Evolutionary conservation across 805 yeast genomes (phyloP).

Genomic region (Metschnikowia dekortorum): DNA sequence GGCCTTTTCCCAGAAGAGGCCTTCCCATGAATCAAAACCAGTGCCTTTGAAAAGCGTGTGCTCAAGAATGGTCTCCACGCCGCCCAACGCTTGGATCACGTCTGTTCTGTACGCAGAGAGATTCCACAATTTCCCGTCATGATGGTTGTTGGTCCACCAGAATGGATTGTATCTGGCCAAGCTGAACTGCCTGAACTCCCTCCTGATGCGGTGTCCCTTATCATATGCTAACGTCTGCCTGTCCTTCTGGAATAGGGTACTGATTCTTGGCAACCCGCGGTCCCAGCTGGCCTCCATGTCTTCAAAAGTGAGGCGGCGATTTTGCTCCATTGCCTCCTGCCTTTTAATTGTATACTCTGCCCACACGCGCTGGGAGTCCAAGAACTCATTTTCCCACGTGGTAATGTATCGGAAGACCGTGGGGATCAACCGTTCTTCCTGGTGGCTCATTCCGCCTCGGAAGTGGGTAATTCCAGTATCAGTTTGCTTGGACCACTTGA

Average conservation of each 20-base stretch:
- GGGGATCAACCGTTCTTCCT: conserved; percentile 79
- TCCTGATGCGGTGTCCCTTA: conserved; percentile 84
- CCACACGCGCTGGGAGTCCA: conserved; percentile 96
- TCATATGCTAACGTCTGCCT: conserved; percentile 92
- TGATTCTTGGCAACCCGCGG: conserved; percentile 92
- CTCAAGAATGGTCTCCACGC: conserved; percentile 91
- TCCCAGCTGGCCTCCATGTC: conserved; percentile 96
- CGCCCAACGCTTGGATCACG: conserved; percentile 95
- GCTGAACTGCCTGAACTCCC: conserved; percentile 70
- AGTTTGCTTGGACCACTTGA: conserved; percentile 88
- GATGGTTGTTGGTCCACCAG: conserved; percentile 94
- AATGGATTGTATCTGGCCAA: conserved; percentile 76
- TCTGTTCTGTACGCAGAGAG: conserved; percentile 89
- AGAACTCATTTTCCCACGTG: conserved; percentile 94
- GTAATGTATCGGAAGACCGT: conserved; percentile 89
- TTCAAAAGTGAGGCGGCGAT: conserved; percentile 83
- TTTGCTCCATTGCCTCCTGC: conserved; percentile 79
- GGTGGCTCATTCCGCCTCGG: conserved; percentile 86
- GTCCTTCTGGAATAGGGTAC: conserved; percentile 92
- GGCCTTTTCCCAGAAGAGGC: conserved; percentile 96
- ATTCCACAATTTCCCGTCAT: conserved; percentile 96
- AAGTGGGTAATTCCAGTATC: conserved; percentile 93
- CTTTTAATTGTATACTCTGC: conserved; percentile 91
- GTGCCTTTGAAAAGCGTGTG: conserved; percentile 95
- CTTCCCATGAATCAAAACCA: conserved; percentile 98